Percentiles rank a stretch among this genome's conserved stretches.
phyloP scores from a whole-genome alignment of 2,329 filamentous ascomycete species.

The Blumeriella jaapii region DNA sequence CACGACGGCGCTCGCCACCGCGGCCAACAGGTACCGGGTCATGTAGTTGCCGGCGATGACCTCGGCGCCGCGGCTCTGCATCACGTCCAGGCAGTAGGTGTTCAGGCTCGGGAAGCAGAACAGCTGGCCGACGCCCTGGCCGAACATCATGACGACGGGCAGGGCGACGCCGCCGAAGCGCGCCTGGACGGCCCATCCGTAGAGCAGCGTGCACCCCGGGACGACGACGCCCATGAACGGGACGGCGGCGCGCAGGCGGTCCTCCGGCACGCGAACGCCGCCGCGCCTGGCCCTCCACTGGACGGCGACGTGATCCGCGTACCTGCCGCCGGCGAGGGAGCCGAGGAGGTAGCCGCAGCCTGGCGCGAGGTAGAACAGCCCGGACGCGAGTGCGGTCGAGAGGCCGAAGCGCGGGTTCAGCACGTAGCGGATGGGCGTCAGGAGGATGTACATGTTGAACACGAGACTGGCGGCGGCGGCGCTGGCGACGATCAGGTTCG shows the following conservation, averaged over 20 bases:
- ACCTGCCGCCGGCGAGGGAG: conserved; percentile 60
- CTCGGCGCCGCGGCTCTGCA: conserved; percentile 59
- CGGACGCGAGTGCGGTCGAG: conserved; percentile 52
- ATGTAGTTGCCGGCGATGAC: conserved; percentile 75
- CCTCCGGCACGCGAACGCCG: conserved; percentile 53
- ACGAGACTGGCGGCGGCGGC: conserved; percentile 52
- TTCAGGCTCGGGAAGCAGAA: conserved; percentile 68
- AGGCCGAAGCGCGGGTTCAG: conserved; percentile 64
- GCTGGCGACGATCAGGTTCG: conserved; percentile 53
- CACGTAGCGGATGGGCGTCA: conserved; percentile 61
- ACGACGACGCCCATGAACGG: conserved; percentile 45
- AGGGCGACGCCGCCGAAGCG: conserved; percentile 41
- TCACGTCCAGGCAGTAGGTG: conserved; percentile 74
- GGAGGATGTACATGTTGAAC: conserved; percentile 64
- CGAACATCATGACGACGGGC: conserved; percentile 62
- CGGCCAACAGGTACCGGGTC: conserved; percentile 64
- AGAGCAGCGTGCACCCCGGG: conserved; percentile 54
- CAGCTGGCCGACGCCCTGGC: conserved; percentile 62
- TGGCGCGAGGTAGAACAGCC: conserved; percentile 64
- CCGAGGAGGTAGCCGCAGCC: conserved; percentile 59
- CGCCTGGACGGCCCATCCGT: conserved; percentile 49
- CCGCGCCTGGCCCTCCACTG: conserved; percentile 48
- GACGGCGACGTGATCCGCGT: conserved; percentile 55
- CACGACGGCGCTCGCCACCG: conserved; percentile 57
- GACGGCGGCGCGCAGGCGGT: conserved; percentile 49